A percentile compares a stretch with the other conserved stretches of the same genome.
Evolutionary conservation across 1,284 basidiomycete species (phyloP).

Genomic region (Boletellus sp.): DNA sequence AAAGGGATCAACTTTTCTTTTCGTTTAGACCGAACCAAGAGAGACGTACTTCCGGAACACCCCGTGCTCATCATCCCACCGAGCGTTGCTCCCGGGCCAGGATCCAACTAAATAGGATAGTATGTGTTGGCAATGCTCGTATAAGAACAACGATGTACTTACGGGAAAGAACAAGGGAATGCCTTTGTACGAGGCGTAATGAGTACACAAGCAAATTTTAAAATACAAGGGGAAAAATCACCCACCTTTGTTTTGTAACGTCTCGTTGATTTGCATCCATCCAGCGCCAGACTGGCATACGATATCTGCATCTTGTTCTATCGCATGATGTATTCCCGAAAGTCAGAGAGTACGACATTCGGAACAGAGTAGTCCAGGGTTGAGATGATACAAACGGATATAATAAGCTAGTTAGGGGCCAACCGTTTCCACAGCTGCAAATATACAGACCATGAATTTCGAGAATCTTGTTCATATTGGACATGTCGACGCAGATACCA

Average conservation of each 20-base stretch:
- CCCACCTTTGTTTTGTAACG: constrained; percentile 60
- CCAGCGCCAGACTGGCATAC: constrained; percentile 81
- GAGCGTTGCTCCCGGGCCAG: constrained; percentile 76
- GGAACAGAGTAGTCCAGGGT: neutral
- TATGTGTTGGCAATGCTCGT: neutral
- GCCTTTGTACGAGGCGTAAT: constrained; percentile 30
- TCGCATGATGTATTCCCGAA: neutral
- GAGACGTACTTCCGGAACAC: constrained; percentile 65
- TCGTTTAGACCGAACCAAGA: neutral
- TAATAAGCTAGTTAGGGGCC: neutral
- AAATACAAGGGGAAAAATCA: neutral
- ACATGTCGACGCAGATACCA: constrained; percentile 84
- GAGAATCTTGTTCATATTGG: constrained; percentile 81
- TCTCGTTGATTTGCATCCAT: constrained; percentile 86
- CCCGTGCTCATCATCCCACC: constrained; percentile 92
- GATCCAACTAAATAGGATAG: constrained; percentile 58
- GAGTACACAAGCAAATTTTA: neutral
- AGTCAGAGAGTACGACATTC: neutral
- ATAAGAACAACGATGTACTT: constrained; percentile 19
- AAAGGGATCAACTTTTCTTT: neutral
- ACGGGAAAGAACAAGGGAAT: constrained; percentile 89
- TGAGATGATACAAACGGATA: neutral
- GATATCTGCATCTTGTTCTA: constrained; percentile 77
- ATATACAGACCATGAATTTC: constrained; percentile 61
- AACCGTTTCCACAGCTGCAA: neutral